phyloP scores from a whole-genome alignment of 139 green algal species.

The Asterochloris sp. region DNA sequence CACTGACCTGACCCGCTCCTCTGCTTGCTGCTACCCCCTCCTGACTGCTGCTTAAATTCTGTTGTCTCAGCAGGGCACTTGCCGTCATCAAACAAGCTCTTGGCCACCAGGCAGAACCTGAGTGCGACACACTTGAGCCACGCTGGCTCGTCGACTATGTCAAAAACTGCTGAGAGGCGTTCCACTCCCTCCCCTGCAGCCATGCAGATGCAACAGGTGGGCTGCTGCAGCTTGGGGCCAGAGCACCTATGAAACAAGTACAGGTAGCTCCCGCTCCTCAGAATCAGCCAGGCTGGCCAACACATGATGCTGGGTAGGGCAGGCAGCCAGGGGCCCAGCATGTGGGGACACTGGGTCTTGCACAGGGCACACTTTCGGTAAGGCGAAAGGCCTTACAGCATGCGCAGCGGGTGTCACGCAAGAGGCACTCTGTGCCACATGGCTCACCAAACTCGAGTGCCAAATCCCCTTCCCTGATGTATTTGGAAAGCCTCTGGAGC shows the following conservation, averaged over 20 bases:
- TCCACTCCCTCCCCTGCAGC: constrained; percentile 3
- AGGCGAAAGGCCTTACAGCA: not conserved
- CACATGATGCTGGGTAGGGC: no score
- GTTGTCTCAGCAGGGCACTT: not conserved
- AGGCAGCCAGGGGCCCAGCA: no score
- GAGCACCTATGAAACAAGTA: no score
- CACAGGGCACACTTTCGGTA: no score
- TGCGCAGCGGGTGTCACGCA: no score
- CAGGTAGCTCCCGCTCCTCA: no score
- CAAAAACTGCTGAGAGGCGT: constrained; percentile 10
- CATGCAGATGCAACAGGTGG: not conserved
- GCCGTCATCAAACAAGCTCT: constrained; percentile 17
- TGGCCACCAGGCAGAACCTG: constrained; percentile 9
- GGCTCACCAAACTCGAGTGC: not conserved
- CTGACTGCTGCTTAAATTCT: no score
- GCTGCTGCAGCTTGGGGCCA: no score
- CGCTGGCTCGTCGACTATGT: not conserved
- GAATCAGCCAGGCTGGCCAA: no score
- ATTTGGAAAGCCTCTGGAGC: not conserved
- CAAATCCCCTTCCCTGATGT: not conserved
- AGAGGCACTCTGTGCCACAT: not conserved
- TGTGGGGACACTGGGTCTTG: no score
- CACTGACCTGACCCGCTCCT: no score
- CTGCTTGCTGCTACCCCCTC: no score
- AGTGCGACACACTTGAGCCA: constrained; percentile 10